Conservation (phyloP, 75 land plant genomes). For the Adiantum capillusveneris region DNA sequence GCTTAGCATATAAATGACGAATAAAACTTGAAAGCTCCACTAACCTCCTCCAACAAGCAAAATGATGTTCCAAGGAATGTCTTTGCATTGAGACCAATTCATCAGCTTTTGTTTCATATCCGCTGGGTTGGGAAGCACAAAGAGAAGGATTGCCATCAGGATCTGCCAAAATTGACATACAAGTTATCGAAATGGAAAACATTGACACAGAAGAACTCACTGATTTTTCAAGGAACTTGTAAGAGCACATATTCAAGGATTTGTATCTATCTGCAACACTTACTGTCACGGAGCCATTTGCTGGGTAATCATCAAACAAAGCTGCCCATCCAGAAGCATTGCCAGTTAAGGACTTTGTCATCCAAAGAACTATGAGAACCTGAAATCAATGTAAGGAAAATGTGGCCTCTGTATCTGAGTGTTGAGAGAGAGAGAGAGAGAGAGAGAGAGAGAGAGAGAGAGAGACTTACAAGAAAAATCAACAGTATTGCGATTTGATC, state of each 20-base stretch:
- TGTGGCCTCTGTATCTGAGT: too few relatives aligned
- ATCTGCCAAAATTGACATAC: conserved; percentile 42
- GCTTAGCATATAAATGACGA: too few relatives aligned
- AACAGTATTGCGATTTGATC: not conserved
- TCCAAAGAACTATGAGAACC: conserved; percentile 71
- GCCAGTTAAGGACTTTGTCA: conserved; percentile 67
- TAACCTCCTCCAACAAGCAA: conserved; percentile 69
- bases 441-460: conserved; percentile 26
- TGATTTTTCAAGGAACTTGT: too few relatives aligned
- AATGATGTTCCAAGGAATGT: conserved; percentile 65
- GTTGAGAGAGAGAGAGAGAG: conserved; percentile 14
- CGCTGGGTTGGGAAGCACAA: conserved; percentile 67
- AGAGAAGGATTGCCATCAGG: conserved; percentile 67
- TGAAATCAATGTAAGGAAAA: conserved; percentile 12
- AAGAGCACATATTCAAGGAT: not conserved
- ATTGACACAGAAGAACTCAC: too few relatives aligned
- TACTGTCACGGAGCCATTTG: conserved; percentile 89
- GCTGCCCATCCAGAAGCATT: conserved; percentile 72
- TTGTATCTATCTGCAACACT: conserved; percentile 13
- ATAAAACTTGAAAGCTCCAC: too few relatives aligned
- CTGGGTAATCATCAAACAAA: conserved; percentile 55
- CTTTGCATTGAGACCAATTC: conserved; percentile 89
- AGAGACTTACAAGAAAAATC: not conserved
- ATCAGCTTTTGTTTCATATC: conserved; percentile 59
- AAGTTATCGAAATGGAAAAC: too few relatives aligned